Base-by-base conservation (phyloP, 139 green algal species). In the Klebsormidium nitens region DNA sequence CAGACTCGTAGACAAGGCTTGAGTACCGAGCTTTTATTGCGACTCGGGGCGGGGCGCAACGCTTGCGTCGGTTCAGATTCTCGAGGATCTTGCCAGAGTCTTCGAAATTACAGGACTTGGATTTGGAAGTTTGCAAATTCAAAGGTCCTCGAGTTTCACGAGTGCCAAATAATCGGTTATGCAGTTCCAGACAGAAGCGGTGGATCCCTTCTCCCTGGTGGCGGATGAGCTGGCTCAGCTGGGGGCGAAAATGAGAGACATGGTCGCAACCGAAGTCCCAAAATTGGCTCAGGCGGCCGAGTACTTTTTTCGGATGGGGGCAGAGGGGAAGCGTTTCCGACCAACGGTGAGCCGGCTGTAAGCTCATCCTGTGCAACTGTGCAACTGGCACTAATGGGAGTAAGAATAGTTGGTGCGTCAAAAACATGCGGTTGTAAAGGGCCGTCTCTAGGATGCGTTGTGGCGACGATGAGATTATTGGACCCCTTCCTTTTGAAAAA, bases 321-420 rank as follows among this genome's bases (percentile, higher is more conserved):
- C 89, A 0, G 87, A 95, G 64, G 94, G 94, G 59, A 99, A 97
- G 81, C 84, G 92, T 2, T 72, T 97, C 36, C 78, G 92, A 0
- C 89, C 91, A 3, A 91, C 89, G 5, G 78, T 81, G 1, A 62
- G 59, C 2, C n/a, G 36, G 23, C 36, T 74, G 29, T n/a, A n/a
- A 71, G 67, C 8, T 28, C 50, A 69, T 70, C 63, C 2, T 71
- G n/a, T n/a, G n/a, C n/a, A n/a, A n/a, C n/a, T n/a, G n/a, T n/a
- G n/a, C n/a, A n/a, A n/a, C n/a, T n/a, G n/a, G n/a, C n/a, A n/a
- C n/a, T n/a, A n/a, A n/a, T n/a, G n/a, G n/a, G n/a, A n/a, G n/a
- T n/a, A n/a, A n/a, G n/a, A n/a, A n/a, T 68, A 0, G 26, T 64
- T 64, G 28, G 56, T 52, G 23, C 23, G 23, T 23, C 23, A 23